Evolutionary conservation across 164 flowering plant species (phyloP).

Genomic region (Dillenia turbinata): DNA sequence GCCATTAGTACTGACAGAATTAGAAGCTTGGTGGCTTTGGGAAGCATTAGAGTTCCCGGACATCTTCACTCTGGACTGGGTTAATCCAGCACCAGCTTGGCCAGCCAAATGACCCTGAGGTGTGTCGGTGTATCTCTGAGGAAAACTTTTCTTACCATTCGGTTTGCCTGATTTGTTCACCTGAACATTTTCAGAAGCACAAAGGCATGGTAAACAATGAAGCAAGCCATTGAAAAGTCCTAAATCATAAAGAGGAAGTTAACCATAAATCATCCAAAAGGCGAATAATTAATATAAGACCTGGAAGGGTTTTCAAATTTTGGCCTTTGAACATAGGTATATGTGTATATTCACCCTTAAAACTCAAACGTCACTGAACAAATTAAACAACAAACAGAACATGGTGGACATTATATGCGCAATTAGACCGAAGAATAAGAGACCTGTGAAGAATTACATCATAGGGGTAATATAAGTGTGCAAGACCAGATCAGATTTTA

Average conservation of each 20-base stretch:
- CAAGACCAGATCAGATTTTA: conserved; percentile 11
- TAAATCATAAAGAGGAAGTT: neutral
- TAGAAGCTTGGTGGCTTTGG: conserved; percentile 18
- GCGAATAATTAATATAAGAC: neutral
- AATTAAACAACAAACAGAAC: no score
- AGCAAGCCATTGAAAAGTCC: neutral
- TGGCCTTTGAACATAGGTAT: no score
- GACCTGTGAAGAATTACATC: no score
- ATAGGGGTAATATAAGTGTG: neutral
- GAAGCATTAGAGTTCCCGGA: conserved; percentile 22
- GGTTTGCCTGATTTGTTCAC: conserved; percentile 31
- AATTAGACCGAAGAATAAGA: no score
- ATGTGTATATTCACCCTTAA: no score
- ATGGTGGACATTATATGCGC: no score
- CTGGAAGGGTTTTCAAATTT: no score
- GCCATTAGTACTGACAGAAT: conserved; percentile 23
- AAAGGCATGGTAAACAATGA: no score
- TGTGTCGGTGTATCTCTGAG: conserved; percentile 18
- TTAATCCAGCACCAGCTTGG: conserved; percentile 22
- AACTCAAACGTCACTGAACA: no score
- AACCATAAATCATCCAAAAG: neutral
- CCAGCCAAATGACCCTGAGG: conserved; percentile 19
- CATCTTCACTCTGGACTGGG: conserved; percentile 24
- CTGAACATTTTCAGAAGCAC: conserved; percentile 19
- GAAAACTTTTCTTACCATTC: conserved; percentile 20